Conservation (phyloP, 2,329 filamentous ascomycete species). For the Hypoxylon sp. region DNA sequence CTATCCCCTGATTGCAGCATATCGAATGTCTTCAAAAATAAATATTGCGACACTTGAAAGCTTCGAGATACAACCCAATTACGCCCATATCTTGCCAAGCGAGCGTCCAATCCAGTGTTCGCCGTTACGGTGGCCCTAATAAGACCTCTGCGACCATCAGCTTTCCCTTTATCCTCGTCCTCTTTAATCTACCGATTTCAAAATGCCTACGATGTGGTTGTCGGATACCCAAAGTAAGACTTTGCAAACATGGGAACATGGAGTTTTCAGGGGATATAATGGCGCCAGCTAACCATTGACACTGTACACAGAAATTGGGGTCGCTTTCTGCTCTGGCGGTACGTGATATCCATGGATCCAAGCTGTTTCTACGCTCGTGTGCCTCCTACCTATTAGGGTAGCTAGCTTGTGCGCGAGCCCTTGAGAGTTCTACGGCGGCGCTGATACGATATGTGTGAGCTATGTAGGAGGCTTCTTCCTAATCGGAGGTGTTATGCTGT, state of each 20-base stretch:
- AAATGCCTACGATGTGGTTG: conserved; percentile 94
- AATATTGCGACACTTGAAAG: conserved; percentile 5
- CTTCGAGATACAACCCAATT: conserved; percentile 23
- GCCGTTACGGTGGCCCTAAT: too few species aligned
- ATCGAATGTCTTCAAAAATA: conserved; percentile 25
- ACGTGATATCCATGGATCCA: conserved; percentile 61
- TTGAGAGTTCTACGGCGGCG: conserved; percentile 24
- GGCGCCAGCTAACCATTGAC: conserved; percentile 54
- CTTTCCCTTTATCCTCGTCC: conserved; percentile 2
- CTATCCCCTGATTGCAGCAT: conserved; percentile 31
- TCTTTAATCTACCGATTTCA: conserved; percentile 49
- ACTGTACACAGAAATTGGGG: conserved; percentile 82
- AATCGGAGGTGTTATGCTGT: conserved; percentile 92
- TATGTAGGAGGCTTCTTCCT: conserved; percentile 90
- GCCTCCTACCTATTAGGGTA: conserved; percentile 3
- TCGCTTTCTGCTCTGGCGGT: conserved; percentile 98
- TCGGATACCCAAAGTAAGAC: conserved; percentile 92
- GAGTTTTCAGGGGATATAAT: background rate
- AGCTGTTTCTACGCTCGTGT: conserved; percentile 24
- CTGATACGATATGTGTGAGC: conserved; percentile 44
- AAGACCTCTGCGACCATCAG: background rate
- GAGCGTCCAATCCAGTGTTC: background rate
- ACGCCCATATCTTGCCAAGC: conserved; percentile 2
- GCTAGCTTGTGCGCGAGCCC: conserved; percentile 19
- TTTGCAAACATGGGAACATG: background rate